Evolutionary conservation across 129 eudicot species (phyloP), one percentile per base, ranked within the genome.

Genomic region (Lactuca saligna): DNA sequence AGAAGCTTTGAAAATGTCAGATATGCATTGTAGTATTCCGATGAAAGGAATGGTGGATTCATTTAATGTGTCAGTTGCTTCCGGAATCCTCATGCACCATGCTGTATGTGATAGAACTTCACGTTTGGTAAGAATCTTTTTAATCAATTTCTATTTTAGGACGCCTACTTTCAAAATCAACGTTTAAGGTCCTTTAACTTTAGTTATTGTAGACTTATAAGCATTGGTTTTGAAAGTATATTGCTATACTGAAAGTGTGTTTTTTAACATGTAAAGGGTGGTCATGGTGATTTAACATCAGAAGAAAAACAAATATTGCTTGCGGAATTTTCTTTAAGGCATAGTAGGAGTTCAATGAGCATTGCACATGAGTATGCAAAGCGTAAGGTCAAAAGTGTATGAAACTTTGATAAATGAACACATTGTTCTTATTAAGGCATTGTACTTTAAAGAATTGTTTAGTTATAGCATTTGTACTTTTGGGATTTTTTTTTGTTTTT

Each of bases 21-120:
- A 93, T 73, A 57, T 93, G 73, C 95, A 85, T 68, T 93, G 97
- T 73, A 82, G 90, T 78, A 93, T 93, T 62, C 97, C 98, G 37
- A 89, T 93, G 97, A 81, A 74, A 68, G 98, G 98, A 67, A 93
- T 93, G 98, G 98, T 89, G 64, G 98, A 93, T 76, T 93, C 97
- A 0, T 93, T 93, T 66, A 93, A 89, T 42, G 96, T 93, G 63
- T 93, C 98, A 14, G 98, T 89, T 71, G 98, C 98, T 77, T 92
- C 98, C 50, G 98, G 98, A 61, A 72, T 93, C 63, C 90, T 93
- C 2, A 89, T 93, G 98, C 96, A 93, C 69, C 97, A 93, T 65
- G 95, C 98, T 39, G 86, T 89, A 12, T 76, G 90, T 71, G 97
- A 93, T 75, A 75, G 98, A 69, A 89, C 81, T 68, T 81, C 72